phyloP scores from a whole-genome alignment of 306 rosid species.

The Dalbergia cultrata region DNA sequence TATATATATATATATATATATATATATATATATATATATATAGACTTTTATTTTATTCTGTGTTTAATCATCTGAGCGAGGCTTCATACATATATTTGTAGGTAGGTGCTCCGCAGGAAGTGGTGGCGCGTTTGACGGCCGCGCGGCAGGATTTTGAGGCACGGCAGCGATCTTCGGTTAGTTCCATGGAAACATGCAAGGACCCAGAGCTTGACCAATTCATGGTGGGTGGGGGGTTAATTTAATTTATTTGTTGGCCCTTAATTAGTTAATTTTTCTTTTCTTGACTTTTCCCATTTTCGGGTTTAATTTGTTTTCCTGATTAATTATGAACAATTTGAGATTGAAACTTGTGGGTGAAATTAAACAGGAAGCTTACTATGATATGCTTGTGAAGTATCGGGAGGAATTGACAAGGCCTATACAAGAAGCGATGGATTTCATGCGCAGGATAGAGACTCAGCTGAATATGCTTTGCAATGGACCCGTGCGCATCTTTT shows the following conservation, averaged over 20 bases:
- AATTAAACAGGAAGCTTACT: constrained; percentile 80
- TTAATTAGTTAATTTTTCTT: too few relatives aligned
- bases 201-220: constrained; percentile 99
- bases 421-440: constrained; percentile 95
- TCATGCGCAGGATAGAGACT: constrained; percentile 84
- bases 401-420: constrained; percentile 94
- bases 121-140: constrained; percentile 77
- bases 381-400: constrained; percentile 93
- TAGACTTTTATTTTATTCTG: not conserved
- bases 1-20: not conserved
- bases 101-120: constrained; percentile 97
- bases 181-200: constrained; percentile 66
- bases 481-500: constrained; percentile 73
- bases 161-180: constrained; percentile 73
- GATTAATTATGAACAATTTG: constrained; percentile 5
- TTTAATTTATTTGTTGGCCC: too few relatives aligned
- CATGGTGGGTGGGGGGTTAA: constrained; percentile 60
- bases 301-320: not conserved
- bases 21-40: too few relatives aligned
- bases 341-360: constrained; percentile 28
- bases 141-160: constrained; percentile 81
- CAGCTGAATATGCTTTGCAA: constrained; percentile 80
- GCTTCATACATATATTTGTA: constrained; percentile 12
- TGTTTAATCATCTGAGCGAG: not conserved
- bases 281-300: not conserved